Base-by-base conservation (phyloP, 305 asterid genomes). In the Vinca major region DNA sequence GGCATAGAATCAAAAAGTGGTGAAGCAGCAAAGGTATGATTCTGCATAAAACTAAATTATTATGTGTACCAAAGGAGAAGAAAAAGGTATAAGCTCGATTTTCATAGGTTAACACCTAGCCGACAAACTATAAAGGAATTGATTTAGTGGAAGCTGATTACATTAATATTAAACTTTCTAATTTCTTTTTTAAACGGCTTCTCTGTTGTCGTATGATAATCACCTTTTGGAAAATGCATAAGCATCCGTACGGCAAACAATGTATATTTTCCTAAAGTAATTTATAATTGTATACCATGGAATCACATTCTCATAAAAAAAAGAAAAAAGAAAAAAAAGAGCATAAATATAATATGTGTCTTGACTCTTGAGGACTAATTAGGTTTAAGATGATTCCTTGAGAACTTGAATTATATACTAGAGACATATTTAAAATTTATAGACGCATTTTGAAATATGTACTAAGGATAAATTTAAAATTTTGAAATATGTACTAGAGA, bases 121-220 rank as follows among this genome's bases (percentile, higher is more conserved):
- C 85, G 89, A 84, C 89, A 84, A 79, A 78, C 73, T 74, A 43
- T 72, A 81, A 83, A 81, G 68, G 7, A 60, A 19, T 9, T 17
- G 62, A n/a, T 62, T 72, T 81, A 81, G 88, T 87, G 93, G 88
- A 82, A 54, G 73, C 66, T 81, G 88, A 77, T 81, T 74, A 74
- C 86, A 80, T 72, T 65, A 52, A 26, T 26, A 26, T 41, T 26
- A 41, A 41, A 41, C 45, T 41, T 41, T 41, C 45, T 41, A 26
- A 26, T 33, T 64, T 26, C 13, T 3, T 64, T 60, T 54, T 73
- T 57, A 65, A 76, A 26, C 1, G 33, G 33, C 33, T 26, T 26
- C 33, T 26, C 33, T 26, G 33, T 41, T 41, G 7, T 67, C 50
- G 69, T 47, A 26, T 41, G 69, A 73, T 41, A 73, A 73, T 14